Evolutionary conservation across 768 basidiomycete species (phyloP).

Genomic region (Auriscalpium microsporum): DNA sequence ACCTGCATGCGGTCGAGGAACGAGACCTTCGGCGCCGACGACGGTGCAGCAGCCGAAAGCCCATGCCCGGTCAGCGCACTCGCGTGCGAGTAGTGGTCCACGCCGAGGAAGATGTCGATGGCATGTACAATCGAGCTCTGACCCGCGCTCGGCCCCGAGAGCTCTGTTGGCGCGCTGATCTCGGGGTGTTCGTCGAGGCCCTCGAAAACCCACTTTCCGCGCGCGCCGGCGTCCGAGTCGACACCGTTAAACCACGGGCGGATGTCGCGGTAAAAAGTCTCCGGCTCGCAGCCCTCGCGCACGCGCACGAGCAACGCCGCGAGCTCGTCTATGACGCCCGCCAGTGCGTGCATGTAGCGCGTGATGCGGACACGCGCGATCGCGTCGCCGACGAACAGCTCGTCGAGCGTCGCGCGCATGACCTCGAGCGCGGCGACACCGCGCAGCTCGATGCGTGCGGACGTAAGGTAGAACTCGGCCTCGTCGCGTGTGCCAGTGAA

Average conservation of each 20-base stretch:
- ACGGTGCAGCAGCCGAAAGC: background rate
- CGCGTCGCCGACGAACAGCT: constrained; percentile 64
- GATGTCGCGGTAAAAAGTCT: constrained; percentile 49
- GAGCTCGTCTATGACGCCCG: constrained; percentile 57
- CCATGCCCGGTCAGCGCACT: constrained; percentile 3
- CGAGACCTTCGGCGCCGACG: background rate
- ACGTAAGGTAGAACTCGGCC: constrained; percentile 80
- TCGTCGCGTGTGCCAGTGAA: constrained; percentile 81
- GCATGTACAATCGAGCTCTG: constrained; percentile 54
- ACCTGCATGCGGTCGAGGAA: constrained; percentile 49
- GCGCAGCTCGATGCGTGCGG: constrained; percentile 77
- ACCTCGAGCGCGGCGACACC: constrained; percentile 80
- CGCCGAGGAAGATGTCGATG: constrained; percentile 44
- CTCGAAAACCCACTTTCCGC: constrained; percentile 34
- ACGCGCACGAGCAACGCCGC: constrained; percentile 52
- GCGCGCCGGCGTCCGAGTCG: constrained; percentile 25
- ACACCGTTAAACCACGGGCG: constrained; percentile 60
- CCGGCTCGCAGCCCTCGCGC: constrained; percentile 63
- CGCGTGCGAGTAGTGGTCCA: constrained; percentile 33
- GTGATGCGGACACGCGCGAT: constrained; percentile 42
- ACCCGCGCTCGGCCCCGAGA: constrained; percentile 52
- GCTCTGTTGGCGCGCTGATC: constrained; percentile 27
- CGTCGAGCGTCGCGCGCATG: constrained; percentile 83
- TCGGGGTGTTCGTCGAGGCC: constrained; percentile 30
- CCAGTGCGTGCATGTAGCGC: constrained; percentile 55